phyloP scores from a whole-genome alignment of 306 rosid species.

The Casuarina glauca region DNA sequence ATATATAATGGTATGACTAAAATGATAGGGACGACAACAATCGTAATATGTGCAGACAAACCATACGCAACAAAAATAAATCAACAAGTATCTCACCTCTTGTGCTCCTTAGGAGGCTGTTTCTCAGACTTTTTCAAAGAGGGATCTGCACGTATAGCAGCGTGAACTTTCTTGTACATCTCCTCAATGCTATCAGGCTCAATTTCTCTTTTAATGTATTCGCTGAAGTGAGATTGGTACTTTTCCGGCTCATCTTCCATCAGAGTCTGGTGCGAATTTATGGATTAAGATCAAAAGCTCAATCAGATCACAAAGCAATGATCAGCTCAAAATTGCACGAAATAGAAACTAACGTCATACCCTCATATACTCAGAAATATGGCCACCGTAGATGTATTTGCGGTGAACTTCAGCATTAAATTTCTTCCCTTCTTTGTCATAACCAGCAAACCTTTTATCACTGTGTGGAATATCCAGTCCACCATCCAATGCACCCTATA shows the following conservation, averaged over 20 bases:
- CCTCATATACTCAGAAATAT: slow-evolving; percentile 70
- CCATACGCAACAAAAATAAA: not conserved
- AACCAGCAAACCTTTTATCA: slow-evolving; percentile 92
- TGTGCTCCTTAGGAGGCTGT: slow-evolving; percentile 61
- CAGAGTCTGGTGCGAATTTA: slow-evolving; percentile 41
- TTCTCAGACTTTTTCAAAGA: slow-evolving; percentile 44
- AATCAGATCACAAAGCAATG: not conserved
- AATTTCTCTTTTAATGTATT: slow-evolving; percentile 61
- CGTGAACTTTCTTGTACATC: slow-evolving; percentile 79
- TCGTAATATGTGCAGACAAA: not conserved
- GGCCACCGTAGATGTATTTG: slow-evolving; percentile 78
- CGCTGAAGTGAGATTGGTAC: slow-evolving; percentile 70
- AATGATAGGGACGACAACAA: no score
- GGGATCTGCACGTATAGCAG: slow-evolving; percentile 79
- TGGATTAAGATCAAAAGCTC: not conserved
- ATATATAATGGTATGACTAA: not conserved
- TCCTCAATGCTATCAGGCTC: slow-evolving; percentile 63
- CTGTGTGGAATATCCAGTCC: slow-evolving; percentile 91
- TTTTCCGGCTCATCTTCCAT: slow-evolving; percentile 85
- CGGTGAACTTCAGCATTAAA: slow-evolving; percentile 84
- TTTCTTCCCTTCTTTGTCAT: slow-evolving; percentile 58
- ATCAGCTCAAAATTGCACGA: not conserved
- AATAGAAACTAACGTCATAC: slow-evolving; percentile 22
- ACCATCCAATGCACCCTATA: slow-evolving; percentile 88
- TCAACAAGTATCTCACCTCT: slow-evolving; percentile 43